Evolutionary conservation across 345 rosid genomes (phyloP).

Genomic region (Balakata baccata): DNA sequence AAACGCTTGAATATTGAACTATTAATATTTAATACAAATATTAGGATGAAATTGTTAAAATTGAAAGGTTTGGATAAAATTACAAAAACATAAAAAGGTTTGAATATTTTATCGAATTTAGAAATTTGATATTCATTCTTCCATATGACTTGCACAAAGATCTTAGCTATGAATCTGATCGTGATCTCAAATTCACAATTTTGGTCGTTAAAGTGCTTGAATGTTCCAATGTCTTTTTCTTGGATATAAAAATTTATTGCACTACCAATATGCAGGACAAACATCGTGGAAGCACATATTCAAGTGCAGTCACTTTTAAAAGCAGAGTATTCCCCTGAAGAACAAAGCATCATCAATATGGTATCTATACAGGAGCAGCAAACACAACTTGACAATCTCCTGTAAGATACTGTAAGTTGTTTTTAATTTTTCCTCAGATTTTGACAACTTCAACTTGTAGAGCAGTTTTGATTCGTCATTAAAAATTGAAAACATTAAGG

Average conservation of each 20-base stretch:
- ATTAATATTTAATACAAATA: too few species aligned
- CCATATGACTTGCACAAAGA: background rate
- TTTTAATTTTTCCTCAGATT: background rate
- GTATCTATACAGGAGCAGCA: slow-evolving; percentile 58
- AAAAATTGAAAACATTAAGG: background rate
- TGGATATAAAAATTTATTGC: background rate
- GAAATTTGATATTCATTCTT: background rate
- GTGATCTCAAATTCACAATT: too few species aligned
- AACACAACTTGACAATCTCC: slow-evolving; percentile 67
- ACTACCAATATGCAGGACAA: slow-evolving; percentile 56
- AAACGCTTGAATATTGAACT: too few species aligned
- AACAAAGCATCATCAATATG: slow-evolving; percentile 64
- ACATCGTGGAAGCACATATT: slow-evolving; percentile 87
- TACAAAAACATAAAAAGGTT: too few species aligned
- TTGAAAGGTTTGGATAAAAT: too few species aligned
- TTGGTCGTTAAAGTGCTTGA: too few species aligned
- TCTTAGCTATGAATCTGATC: too few species aligned
- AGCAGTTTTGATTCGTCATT: slow-evolving; percentile 1
- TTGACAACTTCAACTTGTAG: background rate
- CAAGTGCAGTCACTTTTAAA: slow-evolving; percentile 69
- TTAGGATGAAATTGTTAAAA: too few species aligned
- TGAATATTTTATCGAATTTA: background rate
- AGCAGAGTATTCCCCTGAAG: slow-evolving; percentile 72
- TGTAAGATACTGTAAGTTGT: slow-evolving; percentile 23
- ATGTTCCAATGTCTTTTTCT: too few species aligned